Percentiles rank a stretch among this genome's conserved stretches.
These are phyloP conservation scores for Hemisphaericaspora nanyangensis DNA, from an alignment of 805 yeast genomes.

Conservation along the genomic window DNA sequence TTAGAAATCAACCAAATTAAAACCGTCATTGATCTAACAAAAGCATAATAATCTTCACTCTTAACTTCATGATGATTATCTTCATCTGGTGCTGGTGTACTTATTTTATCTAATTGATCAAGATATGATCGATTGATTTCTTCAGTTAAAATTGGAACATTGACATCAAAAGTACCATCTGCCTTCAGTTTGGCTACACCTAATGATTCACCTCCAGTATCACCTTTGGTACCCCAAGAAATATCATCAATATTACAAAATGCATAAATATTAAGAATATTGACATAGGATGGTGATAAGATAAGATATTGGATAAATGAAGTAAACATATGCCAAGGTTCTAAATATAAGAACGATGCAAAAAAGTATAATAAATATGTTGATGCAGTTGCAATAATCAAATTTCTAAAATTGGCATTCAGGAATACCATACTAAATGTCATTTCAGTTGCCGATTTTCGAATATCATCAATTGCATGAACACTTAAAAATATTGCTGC, in stretches of 20 bases:
- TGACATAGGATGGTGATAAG: slow-evolving; percentile 50
- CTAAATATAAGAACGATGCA: slow-evolving; percentile 55
- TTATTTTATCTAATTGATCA: slow-evolving; percentile 50
- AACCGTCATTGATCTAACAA: slow-evolving; percentile 43
- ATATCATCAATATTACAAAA: slow-evolving; percentile 70
- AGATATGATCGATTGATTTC: slow-evolving; percentile 53
- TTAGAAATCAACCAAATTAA: slow-evolving; percentile 44
- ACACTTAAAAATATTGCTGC: slow-evolving; percentile 58
- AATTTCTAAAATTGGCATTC: slow-evolving; percentile 42
- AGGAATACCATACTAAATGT: slow-evolving; percentile 44
- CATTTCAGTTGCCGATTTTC: slow-evolving; percentile 32
- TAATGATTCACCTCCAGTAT: slow-evolving; percentile 53
- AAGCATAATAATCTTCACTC: slow-evolving; percentile 46
- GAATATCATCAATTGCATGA: slow-evolving; percentile 41
- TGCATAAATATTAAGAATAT: slow-evolving; percentile 61
- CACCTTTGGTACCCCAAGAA: slow-evolving; percentile 75
- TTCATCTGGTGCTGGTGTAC: slow-evolving; percentile 36
- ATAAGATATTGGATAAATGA: slow-evolving; percentile 50
- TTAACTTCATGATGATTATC: slow-evolving; percentile 21
- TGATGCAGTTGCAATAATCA: slow-evolving; percentile 55
- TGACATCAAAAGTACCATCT: slow-evolving; percentile 55
- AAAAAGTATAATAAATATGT: slow-evolving; percentile 60
- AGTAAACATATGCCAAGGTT: slow-evolving; percentile 65
- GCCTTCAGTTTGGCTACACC: slow-evolving; percentile 52
- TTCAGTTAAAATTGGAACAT: slow-evolving; percentile 44